Conservation (phyloP, 1,139 yeast species). For the Geotrichum australiense region DNA sequence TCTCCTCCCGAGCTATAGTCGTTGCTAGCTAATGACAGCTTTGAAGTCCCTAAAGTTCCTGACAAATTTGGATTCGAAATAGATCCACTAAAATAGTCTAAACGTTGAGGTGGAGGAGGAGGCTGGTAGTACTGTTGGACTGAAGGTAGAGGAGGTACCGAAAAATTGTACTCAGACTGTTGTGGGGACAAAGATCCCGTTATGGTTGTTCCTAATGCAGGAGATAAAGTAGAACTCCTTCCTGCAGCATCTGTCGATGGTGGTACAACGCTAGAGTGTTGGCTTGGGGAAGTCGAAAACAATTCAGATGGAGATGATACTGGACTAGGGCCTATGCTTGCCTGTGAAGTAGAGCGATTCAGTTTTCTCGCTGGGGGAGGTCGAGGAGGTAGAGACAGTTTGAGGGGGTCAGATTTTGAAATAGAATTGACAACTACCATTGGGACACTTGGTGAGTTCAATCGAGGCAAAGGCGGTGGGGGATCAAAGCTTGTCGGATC, state of each 20-base stretch:
- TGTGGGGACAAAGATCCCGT: too few species aligned
- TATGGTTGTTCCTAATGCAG: too few species aligned
- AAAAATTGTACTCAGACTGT: too few species aligned
- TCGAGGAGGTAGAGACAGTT: slow-evolving; percentile 16
- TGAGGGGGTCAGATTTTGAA: slow-evolving; percentile 5
- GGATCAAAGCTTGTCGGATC: slow-evolving; percentile 12
- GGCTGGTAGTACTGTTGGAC: slow-evolving; percentile 11
- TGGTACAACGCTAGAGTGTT: too few species aligned
- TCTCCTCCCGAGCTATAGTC: slow-evolving; percentile 13
- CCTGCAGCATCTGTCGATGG: too few species aligned
- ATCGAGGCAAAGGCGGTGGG: slow-evolving; percentile 15
- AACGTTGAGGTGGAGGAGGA: slow-evolving; percentile 17
- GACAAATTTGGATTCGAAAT: neutral
- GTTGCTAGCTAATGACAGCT: slow-evolving; percentile 7
- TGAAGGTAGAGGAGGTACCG: slow-evolving; percentile 3
- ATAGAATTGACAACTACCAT: neutral
- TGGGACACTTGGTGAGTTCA: slow-evolving; percentile 1
- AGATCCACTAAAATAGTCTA: slow-evolving; percentile 10
- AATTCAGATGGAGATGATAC: slow-evolving; percentile 10
- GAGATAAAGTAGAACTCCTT: too few species aligned
- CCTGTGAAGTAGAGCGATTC: slow-evolving; percentile 10
- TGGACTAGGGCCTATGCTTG: slow-evolving; percentile 7
- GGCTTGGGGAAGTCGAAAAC: neutral
- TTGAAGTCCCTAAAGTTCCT: slow-evolving; percentile 3
- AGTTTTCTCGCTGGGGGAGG: slow-evolving; percentile 22